Conservation (phyloP, 257 asterid genomes). For the Datura wrightii region DNA sequence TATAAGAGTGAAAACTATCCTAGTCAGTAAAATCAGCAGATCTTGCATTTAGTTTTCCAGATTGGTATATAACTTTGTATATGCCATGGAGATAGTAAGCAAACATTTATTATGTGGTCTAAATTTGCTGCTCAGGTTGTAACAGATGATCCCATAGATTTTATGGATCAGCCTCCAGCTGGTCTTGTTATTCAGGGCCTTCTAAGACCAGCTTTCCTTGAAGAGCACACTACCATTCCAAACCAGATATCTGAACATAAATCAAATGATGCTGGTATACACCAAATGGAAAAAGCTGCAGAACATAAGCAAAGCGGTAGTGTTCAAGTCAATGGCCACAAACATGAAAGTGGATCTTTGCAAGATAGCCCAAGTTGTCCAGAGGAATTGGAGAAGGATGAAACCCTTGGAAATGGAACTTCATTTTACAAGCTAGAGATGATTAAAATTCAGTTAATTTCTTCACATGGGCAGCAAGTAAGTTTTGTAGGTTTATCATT, state of each 20-base stretch:
- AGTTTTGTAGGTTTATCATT: constrained; percentile 28
- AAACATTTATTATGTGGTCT: constrained; percentile 23
- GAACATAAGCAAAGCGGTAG: constrained; percentile 55
- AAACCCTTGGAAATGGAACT: constrained; percentile 72
- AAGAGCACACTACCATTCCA: constrained; percentile 77
- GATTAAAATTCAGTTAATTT: constrained; percentile 77
- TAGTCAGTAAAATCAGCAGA: background rate
- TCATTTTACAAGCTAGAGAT: constrained; percentile 92
- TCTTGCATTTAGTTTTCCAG: background rate
- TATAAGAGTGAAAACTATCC: constrained; percentile 15
- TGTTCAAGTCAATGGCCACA: constrained; percentile 65
- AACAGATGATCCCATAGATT: constrained; percentile 83
- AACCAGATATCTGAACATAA: constrained; percentile 67
- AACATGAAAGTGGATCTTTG: constrained; percentile 52
- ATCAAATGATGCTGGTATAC: constrained; percentile 44
- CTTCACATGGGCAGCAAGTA: constrained; percentile 82
- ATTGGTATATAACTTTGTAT: background rate
- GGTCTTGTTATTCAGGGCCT: constrained; percentile 92
- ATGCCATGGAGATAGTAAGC: background rate
- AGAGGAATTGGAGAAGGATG: constrained; percentile 72
- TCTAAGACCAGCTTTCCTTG: constrained; percentile 86
- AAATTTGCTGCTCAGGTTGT: constrained; percentile 59
- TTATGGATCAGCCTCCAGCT: constrained; percentile 91
- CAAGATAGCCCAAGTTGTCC: constrained; percentile 63
- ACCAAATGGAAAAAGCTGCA: constrained; percentile 38